Conservation (phyloP, 352 stramenopile species). For the Pythium vanterpoolii region DNA sequence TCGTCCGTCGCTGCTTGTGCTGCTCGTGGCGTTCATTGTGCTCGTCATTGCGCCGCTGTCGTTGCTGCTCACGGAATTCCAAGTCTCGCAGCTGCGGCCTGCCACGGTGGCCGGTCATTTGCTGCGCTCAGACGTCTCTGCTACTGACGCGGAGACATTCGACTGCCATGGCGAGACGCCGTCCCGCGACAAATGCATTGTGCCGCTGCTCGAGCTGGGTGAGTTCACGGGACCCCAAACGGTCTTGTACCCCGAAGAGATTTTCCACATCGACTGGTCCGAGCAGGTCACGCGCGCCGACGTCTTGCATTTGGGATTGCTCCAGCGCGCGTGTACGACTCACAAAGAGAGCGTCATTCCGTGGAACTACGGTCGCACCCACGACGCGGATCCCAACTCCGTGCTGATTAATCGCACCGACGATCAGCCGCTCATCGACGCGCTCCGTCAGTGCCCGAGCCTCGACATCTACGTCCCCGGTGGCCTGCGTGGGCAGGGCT, state of each 20-base stretch:
- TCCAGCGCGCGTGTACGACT: slow-evolving; percentile 45
- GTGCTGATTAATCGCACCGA: slow-evolving; percentile 21
- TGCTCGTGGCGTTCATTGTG: background rate
- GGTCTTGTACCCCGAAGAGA: slow-evolving; percentile 11
- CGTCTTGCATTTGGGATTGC: slow-evolving; percentile 43
- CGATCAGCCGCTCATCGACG: slow-evolving; percentile 31
- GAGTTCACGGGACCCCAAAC: background rate
- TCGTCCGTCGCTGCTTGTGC: background rate
- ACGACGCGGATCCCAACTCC: background rate
- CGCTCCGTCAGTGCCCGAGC: slow-evolving; percentile 54
- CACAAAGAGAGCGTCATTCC: slow-evolving; percentile 50
- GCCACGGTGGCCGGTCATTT: background rate
- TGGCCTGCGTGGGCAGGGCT: slow-evolving; percentile 42
- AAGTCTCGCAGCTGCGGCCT: slow-evolving; percentile 1
- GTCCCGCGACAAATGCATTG: background rate
- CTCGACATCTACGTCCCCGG: slow-evolving; percentile 62
- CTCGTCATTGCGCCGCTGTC: slow-evolving; percentile 7
- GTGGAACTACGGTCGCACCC: slow-evolving; percentile 30
- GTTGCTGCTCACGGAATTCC: slow-evolving; percentile 1
- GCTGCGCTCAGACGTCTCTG: background rate
- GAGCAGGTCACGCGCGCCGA: slow-evolving; percentile 21
- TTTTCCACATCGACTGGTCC: slow-evolving; percentile 20
- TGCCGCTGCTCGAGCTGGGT: slow-evolving; percentile 2
- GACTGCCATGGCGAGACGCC: background rate
- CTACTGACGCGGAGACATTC: background rate